phyloP scores from a whole-genome alignment of 352 stramenopile genomes.

The Halophytophthora batemanensis region DNA sequence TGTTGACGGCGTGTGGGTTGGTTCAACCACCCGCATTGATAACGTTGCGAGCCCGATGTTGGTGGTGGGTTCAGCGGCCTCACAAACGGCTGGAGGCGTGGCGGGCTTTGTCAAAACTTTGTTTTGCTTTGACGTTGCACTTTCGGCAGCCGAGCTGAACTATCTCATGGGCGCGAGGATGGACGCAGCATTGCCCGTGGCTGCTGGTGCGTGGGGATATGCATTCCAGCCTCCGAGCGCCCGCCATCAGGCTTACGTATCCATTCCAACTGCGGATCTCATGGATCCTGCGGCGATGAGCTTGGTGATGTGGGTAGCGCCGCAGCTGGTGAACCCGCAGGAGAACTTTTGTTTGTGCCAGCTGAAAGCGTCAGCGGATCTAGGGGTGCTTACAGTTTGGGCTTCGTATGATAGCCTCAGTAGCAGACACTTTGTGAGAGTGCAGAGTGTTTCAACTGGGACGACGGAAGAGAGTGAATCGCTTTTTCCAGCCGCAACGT shows the following conservation, averaged over 20 bases:
- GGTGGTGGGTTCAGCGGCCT: conserved; percentile 12
- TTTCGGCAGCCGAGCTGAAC: conserved; percentile 34
- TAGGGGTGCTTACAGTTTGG: conserved; percentile 8
- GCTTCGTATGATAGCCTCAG: conserved; percentile 4
- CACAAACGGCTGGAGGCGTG: conserved; percentile 22
- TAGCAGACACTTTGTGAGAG: background rate
- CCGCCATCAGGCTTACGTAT: conserved; percentile 13
- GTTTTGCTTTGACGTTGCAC: conserved; percentile 41
- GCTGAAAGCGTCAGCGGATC: background rate
- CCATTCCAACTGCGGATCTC: conserved; percentile 1
- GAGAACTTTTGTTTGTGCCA: conserved; percentile 16
- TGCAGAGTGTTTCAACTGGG: background rate
- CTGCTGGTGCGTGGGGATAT: conserved; percentile 25
- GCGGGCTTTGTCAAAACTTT: conserved; percentile 33
- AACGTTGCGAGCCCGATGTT: conserved; percentile 19
- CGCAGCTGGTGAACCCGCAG: background rate
- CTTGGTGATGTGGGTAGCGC: conserved; percentile 14
- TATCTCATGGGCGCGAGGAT: conserved; percentile 33
- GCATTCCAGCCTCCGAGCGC: conserved; percentile 11
- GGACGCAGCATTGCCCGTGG: conserved; percentile 7
- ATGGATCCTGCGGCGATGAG: background rate
- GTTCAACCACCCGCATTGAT: background rate
- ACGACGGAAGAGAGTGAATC: background rate
- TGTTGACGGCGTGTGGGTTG: conserved; percentile 13
- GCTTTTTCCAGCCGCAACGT: conserved; percentile 2